Conservation (phyloP, 2,329 filamentous ascomycete species). For the Alternaria infectoria region DNA sequence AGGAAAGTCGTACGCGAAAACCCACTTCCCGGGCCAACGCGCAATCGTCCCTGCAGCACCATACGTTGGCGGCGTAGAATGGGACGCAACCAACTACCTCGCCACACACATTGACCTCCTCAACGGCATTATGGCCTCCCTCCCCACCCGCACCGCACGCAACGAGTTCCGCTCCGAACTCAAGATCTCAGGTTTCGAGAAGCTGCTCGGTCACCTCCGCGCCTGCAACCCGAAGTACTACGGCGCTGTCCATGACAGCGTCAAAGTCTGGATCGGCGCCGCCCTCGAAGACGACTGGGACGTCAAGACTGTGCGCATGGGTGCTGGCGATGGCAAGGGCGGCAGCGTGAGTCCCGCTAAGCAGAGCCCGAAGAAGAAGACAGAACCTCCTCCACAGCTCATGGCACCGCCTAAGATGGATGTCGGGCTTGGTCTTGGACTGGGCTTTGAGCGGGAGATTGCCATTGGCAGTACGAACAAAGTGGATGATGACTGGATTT, state of each 20-base stretch:
- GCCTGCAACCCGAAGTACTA: constrained; percentile 99
- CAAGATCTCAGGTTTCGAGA: constrained; percentile 86
- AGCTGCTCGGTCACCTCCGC: constrained; percentile 80
- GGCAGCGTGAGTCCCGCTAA: constrained; percentile 40
- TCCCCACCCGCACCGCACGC: constrained; percentile 72
- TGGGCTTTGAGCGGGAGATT: constrained; percentile 42
- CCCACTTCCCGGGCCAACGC: constrained; percentile 82
- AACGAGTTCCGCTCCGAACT: constrained; percentile 81
- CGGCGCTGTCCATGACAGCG: constrained; percentile 83
- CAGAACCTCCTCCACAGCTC: constrained; percentile 45
- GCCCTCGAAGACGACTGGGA: constrained; percentile 89
- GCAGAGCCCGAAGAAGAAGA: constrained; percentile 52
- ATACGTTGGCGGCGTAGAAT: constrained; percentile 96
- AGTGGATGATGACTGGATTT: constrained; percentile 44
- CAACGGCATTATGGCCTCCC: constrained; percentile 85
- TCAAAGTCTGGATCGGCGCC: constrained; percentile 89
- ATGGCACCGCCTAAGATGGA: constrained; percentile 49
- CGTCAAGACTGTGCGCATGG: constrained; percentile 78
- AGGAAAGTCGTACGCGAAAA: constrained; percentile 58
- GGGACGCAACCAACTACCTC: constrained; percentile 97
- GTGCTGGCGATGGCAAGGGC: constrained; percentile 53
- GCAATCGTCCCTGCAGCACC: constrained; percentile 92
- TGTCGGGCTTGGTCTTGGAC: constrained; percentile 33
- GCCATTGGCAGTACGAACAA: constrained; percentile 19
- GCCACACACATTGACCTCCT: constrained; percentile 90